Base-by-base conservation (phyloP, 2,329 filamentous ascomycete species). In the Incumbomyces lentus region DNA sequence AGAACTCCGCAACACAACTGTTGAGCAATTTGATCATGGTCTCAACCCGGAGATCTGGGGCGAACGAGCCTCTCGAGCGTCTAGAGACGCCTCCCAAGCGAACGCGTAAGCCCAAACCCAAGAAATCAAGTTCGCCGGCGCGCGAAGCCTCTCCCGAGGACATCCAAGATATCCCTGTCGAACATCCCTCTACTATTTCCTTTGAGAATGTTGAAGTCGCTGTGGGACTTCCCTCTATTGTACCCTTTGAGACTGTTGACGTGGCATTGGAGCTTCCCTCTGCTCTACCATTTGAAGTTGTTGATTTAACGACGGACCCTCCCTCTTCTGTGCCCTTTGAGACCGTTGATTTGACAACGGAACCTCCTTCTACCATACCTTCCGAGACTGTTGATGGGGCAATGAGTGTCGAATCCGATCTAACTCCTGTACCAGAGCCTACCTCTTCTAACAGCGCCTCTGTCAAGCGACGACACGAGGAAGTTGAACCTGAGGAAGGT, bases 61-160 rank as follows among this genome's bases (percentile, higher is more conserved):
- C 33, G 42, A 29, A 29, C 42, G 33, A 45, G 42, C 42, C 42
- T 37, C 33, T 38, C 7, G 33, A 45, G 34, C 22, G 11, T 30
- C 41, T 44, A 17, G 16, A 22, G 31, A 44, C 41, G 17, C 31
- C 40, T 34, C 31, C 32, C 10, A 44, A 44, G 29, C 31, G 33
- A 3, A 22, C 31, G 6, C 41, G 41, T 44, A 44, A 44, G 41
- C 18, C 5, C 8, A 35, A 30, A 35, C 30, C 16, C 8, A 35
- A 30, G 18, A 37, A 29, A 13, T 31, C 41, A 18, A 36, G 18
- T 16, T 19, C 29, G 17, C 40, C 41, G 41, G 32, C 33, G 14
- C 13, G 17, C 17, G 31, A 16, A 17, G 4, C 41, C 41, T 44
- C 41, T 35, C 30, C 41, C 41, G 32, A 36, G 41, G 30, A 22